Percentiles rank a stretch among this genome's conserved stretches.
Conservation (phyloP, 371 early-diverging fungal genomes). For the Parasitella parasitica region DNA sequence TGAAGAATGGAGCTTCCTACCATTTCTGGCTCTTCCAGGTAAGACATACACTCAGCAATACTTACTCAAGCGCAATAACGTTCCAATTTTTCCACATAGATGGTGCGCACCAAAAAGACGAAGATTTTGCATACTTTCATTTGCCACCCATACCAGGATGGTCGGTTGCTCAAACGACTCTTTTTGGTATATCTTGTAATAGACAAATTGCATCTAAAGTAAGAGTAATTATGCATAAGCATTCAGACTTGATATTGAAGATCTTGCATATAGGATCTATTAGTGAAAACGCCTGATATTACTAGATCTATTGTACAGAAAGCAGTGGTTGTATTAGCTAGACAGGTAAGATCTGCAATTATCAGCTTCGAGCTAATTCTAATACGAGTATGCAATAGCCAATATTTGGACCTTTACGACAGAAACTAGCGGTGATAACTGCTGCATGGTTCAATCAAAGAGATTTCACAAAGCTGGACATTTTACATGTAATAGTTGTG, state of each 20-base stretch:
- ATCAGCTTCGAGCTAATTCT: background rate
- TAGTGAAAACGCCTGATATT: conserved; percentile 72
- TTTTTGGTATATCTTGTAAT: conserved; percentile 86
- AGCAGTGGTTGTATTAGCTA: conserved; percentile 76
- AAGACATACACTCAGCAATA: too few species aligned
- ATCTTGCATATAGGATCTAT: conserved; percentile 47
- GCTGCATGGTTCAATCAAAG: conserved; percentile 79
- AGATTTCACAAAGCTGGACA: conserved; percentile 77
- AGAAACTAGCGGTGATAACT: conserved; percentile 75
- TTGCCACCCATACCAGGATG: conserved; percentile 75
- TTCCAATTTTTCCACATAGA: conserved; percentile 54
- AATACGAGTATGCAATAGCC: conserved; percentile 44
- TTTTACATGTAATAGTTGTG: conserved; percentile 76
- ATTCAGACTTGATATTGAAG: background rate
- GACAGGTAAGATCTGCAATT: conserved; percentile 46
- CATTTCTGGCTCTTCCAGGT: conserved; percentile 72
- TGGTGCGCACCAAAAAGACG: conserved; percentile 82
- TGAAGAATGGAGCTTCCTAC: conserved; percentile 78
- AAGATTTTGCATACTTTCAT: conserved; percentile 86
- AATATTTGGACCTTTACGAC: conserved; percentile 72
- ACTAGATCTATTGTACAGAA: conserved; percentile 83
- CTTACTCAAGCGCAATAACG: too few species aligned
- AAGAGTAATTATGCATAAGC: background rate
- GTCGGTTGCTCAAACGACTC: conserved; percentile 61
- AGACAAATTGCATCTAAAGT: conserved; percentile 73